Conservation (phyloP, 768 basidiomycete genomes). For the Flagelloscypha sp. region DNA sequence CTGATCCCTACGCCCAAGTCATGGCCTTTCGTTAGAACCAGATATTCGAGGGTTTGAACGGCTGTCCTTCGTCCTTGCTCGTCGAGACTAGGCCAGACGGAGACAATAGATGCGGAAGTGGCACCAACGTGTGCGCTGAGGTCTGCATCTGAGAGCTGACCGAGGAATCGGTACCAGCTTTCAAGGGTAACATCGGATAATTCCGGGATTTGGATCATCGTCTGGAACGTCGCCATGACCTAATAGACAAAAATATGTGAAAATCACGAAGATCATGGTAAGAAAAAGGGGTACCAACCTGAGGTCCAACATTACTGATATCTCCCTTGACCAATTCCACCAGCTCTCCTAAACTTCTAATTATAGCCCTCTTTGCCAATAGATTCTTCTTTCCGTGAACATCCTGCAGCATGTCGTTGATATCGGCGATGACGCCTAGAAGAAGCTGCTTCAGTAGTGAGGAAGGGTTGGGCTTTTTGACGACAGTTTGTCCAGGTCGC, state of each 20-base stretch:
- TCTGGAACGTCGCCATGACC: constrained; percentile 96
- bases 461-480: constrained; percentile 33
- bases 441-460: constrained; percentile 67
- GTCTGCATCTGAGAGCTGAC: constrained; percentile 56
- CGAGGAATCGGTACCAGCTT: constrained; percentile 75
- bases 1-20: constrained; percentile 49
- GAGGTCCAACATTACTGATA: constrained; percentile 74
- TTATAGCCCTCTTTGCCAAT: constrained; percentile 62
- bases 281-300: constrained; percentile 48
- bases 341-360: constrained; percentile 70
- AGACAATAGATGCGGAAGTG: constrained; percentile 78
- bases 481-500: constrained; percentile 18
- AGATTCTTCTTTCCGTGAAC: constrained; percentile 68
- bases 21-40: constrained; percentile 57
- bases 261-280: constrained; percentile 5
- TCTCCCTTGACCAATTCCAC: constrained; percentile 61
- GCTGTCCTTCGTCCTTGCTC: constrained; percentile 44
- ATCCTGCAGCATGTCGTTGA: constrained; percentile 85
- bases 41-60: constrained; percentile 52
- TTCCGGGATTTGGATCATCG: constrained; percentile 67
- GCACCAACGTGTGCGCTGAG: constrained; percentile 79
- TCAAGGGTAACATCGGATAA: constrained; percentile 72
- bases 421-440: constrained; percentile 74
- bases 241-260: constrained; percentile 21
- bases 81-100: constrained; percentile 65